Base-by-base conservation (phyloP, 164 flowering plant genomes). In the Nymphaea colorata region DNA sequence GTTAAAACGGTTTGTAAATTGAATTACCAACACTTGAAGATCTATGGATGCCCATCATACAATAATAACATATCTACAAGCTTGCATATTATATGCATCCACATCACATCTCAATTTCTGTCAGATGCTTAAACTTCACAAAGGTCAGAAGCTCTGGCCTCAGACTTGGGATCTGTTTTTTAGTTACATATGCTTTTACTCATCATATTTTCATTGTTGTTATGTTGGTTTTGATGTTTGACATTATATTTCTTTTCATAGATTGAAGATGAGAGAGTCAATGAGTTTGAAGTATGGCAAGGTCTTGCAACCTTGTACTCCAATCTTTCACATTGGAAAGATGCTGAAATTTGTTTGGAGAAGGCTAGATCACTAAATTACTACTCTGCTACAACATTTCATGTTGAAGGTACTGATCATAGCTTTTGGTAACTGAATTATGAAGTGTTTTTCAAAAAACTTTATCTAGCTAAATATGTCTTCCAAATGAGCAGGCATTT, bases 201-300 rank as follows among this genome's bases (percentile, higher is more conserved):
- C 59, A 8, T 55, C 12, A 55, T 47, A 3, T 67, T 18, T 57
- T 57, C 36, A 5, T 59, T 72, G 6, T 72, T 57, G 10, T 51
- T 45, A 42, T 67, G 18, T 25, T 57, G 2, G 8, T n/a, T 61
- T 61, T 5, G 6, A 61, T n/a, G 12, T 16, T 55, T 8, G 16
- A 10, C 59, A 3, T 47, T 7, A 47, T 57, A 41, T 68, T 59
- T 59, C 41, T 43, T 66, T 74, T 66, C 44, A 18, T 15, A 78
- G 81, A 71, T 60, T 11, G 71, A 82, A 66, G 87, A 86, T 65
- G 85, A 83, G 73, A 85, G 75, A 61, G 79, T 82, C n/a, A 77
- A 78, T 69, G 99, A 94, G 69, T 85, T 78, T 80, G 96, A 94
- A 80, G 92, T 94, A 68, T 94, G 99, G 99, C 88, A 83, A 71